phyloP scores from a whole-genome alignment of 306 rosid genomes.

The Crataegus laevigata region DNA sequence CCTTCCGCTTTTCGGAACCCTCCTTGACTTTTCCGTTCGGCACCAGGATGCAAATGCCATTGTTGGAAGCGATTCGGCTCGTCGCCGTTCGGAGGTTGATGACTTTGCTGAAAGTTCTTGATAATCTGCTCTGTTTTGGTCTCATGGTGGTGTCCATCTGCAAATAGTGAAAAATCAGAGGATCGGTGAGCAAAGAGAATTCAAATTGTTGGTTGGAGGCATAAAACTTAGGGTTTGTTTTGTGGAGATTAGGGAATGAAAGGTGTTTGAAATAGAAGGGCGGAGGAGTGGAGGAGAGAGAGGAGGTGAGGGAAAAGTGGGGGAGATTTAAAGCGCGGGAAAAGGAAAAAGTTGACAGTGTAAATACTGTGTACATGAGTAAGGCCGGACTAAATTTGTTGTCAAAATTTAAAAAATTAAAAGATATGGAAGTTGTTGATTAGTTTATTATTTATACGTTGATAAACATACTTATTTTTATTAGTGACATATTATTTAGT shows the following conservation, averaged over 20 bases:
- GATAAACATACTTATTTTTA: no score
- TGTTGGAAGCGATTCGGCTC: constrained; percentile 49
- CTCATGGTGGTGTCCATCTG: constrained; percentile 62
- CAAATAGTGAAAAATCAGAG: neutral
- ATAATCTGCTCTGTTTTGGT: constrained; percentile 54
- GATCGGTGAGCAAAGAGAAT: neutral
- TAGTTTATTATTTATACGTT: no score
- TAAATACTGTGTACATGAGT: no score
- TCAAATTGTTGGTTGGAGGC: constrained; percentile 21
- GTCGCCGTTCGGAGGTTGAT: constrained; percentile 56
- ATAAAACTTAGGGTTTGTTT: neutral
- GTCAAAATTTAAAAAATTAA: no score
- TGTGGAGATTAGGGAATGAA: neutral
- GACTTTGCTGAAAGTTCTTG: constrained; percentile 56
- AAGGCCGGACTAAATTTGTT: no score
- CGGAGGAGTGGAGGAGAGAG: constrained; percentile 15
- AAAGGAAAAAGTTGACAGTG: neutral
- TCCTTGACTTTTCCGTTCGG: constrained; percentile 44
- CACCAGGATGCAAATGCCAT: constrained; percentile 71
- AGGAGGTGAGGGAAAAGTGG: neutral
- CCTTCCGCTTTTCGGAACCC: constrained; percentile 20
- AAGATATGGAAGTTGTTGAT: no score
- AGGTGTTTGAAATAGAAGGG: constrained; percentile 8
- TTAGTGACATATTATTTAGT: no score
- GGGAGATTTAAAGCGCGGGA: constrained; percentile 32